phyloP scores from a whole-genome alignment of 1,139 yeast species.

The Diutina siamensis region DNA sequence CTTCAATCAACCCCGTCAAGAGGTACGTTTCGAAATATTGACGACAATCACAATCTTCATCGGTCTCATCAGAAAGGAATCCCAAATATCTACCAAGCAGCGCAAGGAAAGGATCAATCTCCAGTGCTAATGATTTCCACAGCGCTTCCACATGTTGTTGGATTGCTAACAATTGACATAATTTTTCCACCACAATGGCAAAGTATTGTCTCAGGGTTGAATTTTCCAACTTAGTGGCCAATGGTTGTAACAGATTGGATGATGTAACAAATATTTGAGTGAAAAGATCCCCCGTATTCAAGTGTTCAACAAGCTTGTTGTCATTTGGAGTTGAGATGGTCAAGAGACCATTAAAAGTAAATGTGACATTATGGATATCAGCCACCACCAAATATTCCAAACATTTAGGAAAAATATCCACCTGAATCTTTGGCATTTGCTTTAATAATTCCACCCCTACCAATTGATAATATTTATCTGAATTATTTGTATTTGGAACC shows the following conservation, averaged over 20 bases:
- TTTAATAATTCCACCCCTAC: constrained; percentile 18
- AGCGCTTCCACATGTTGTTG: constrained; percentile 27
- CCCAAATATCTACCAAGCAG: constrained; percentile 28
- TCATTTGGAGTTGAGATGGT: constrained; percentile 16
- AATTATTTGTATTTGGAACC: constrained; percentile 7
- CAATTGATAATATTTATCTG: constrained; percentile 10
- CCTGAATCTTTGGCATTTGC: constrained; percentile 17
- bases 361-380: constrained; percentile 14
- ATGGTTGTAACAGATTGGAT: constrained; percentile 6
- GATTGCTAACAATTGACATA: constrained; percentile 13
- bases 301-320: constrained; percentile 11
- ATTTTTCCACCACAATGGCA: neutral
- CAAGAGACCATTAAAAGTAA: constrained; percentile 23
- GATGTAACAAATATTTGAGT: constrained; percentile 16
- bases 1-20: constrained; percentile 46
- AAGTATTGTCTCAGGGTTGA: neutral
- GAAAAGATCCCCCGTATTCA: constrained; percentile 17
- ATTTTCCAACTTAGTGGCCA: neutral
- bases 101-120: constrained; percentile 30
- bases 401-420: neutral
- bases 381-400: constrained; percentile 19
- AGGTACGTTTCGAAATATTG: constrained; percentile 35
- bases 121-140: constrained; percentile 21
- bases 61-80: constrained; percentile 8
- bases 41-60: constrained; percentile 7